phyloP scores from a whole-genome alignment of 202 grass and related monocot genomes.

The Elaeis oleifera region DNA sequence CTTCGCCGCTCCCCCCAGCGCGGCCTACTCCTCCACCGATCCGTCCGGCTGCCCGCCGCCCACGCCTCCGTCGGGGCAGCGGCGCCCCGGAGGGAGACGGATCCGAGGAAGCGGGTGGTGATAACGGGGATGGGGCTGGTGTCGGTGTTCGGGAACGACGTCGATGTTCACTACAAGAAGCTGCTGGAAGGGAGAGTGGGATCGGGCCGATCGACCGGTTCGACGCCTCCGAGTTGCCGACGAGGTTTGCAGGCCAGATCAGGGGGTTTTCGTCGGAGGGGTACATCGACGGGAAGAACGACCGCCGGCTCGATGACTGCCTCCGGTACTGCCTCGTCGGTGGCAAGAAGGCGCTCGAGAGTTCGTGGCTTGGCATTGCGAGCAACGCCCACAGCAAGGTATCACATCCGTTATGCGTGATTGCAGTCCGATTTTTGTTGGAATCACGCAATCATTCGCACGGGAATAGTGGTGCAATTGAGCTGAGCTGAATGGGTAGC shows the following conservation, averaged over 20 bases:
- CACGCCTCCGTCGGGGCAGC: neutral
- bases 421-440: too few species aligned
- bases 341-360: conserved; percentile 49
- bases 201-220: conserved; percentile 41
- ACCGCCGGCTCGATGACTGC: conserved; percentile 40
- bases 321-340: conserved; percentile 41
- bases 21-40: neutral
- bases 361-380: conserved; percentile 29
- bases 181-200: conserved; percentile 40
- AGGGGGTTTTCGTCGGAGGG: conserved; percentile 38
- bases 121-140: conserved; percentile 18
- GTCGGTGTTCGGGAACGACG: conserved; percentile 20
- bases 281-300: conserved; percentile 57
- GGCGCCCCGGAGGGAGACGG: conserved; percentile 3
- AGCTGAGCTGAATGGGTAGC: too few species aligned
- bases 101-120: conserved; percentile 7
- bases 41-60: neutral
- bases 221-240: conserved; percentile 36
- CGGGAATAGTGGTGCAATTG: too few species aligned
- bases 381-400: conserved; percentile 49
- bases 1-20: neutral
- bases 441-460: too few species aligned
- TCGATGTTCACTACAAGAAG: conserved; percentile 33
- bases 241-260: conserved; percentile 43
- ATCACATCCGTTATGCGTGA: neutral